Conservation (phyloP, 495 filamentous ascomycete species). For the Aspergillus carlsbadensis region DNA sequence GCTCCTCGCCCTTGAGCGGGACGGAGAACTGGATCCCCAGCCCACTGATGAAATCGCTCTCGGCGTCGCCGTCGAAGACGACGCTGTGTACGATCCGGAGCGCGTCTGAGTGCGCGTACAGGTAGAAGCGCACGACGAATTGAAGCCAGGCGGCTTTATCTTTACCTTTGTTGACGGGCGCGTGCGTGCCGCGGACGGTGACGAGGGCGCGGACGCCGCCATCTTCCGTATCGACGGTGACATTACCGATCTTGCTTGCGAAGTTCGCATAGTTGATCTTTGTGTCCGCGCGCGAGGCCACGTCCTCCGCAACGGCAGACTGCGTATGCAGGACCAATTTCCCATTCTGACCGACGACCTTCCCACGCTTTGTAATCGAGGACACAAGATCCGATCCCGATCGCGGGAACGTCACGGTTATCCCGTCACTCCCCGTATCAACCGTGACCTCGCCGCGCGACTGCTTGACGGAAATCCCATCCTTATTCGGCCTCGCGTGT, state of each 20-base stretch:
- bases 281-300: slow-evolving; percentile 17
- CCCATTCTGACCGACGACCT: slow-evolving; percentile 40
- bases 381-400: slow-evolving; percentile 32
- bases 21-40: slow-evolving; percentile 41
- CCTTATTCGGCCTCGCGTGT: slow-evolving; percentile 3
- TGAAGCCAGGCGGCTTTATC: slow-evolving; percentile 33
- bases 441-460: slow-evolving; percentile 13
- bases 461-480: slow-evolving; percentile 7
- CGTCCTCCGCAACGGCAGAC: slow-evolving; percentile 28
- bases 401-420: slow-evolving; percentile 35
- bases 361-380: slow-evolving; percentile 32
- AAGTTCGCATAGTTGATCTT: slow-evolving; percentile 24
- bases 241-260: slow-evolving; percentile 20
- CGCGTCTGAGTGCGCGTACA: slow-evolving; percentile 40
- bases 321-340: slow-evolving; percentile 39
- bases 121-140: slow-evolving; percentile 43
- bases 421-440: slow-evolving; percentile 38
- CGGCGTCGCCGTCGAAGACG: slow-evolving; percentile 34
- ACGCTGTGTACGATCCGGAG: slow-evolving; percentile 39
- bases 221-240: slow-evolving; percentile 18
- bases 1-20: slow-evolving; percentile 33
- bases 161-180: slow-evolving; percentile 9
- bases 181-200: slow-evolving; percentile 31
- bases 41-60: slow-evolving; percentile 35
- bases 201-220: slow-evolving; percentile 31